phyloP scores from a whole-genome alignment of 2,329 filamentous ascomycete species.

The Volutella citrinella region DNA sequence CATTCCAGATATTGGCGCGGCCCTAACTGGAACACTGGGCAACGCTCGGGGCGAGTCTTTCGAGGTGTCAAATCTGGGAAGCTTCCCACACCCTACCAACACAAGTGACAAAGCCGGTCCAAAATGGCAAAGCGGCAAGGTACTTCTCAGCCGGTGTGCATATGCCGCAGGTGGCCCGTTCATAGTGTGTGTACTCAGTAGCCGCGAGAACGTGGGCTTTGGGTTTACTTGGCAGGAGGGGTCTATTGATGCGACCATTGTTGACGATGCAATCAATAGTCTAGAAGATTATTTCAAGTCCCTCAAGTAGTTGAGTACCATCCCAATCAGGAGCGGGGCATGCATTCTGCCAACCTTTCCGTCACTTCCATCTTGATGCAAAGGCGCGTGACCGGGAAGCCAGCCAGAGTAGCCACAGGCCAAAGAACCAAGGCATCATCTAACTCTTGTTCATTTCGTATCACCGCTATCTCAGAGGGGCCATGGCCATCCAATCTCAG shows the following conservation, averaged over 20 bases:
- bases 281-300: neutral
- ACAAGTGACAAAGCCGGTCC: slow-evolving; percentile 15
- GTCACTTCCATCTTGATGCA: too few relatives aligned
- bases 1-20: slow-evolving; percentile 35
- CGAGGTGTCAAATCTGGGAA: slow-evolving; percentile 46
- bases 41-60: slow-evolving; percentile 34
- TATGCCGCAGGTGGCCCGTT: slow-evolving; percentile 3
- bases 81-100: slow-evolving; percentile 20
- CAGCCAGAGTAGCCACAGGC: too few relatives aligned
- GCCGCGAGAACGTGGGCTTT: slow-evolving; percentile 1
- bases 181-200: slow-evolving; percentile 1
- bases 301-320: too few relatives aligned
- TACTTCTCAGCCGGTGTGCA: slow-evolving; percentile 41
- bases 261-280: slow-evolving; percentile 6
- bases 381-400: too few relatives aligned
- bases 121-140: slow-evolving; percentile 30
- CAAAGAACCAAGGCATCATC: too few relatives aligned
- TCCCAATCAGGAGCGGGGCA: too few relatives aligned
- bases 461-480: too few relatives aligned
- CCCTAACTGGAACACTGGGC: slow-evolving; percentile 36
- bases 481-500: too few relatives aligned
- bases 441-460: too few relatives aligned
- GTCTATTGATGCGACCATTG: slow-evolving; percentile 23
- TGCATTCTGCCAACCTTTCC: too few relatives aligned
- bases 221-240: slow-evolving; percentile 1